Evolutionary conservation across 805 yeast genomes (phyloP), one percentile per base, ranked within the genome.

Genomic region (Brettanomyces nanus): DNA sequence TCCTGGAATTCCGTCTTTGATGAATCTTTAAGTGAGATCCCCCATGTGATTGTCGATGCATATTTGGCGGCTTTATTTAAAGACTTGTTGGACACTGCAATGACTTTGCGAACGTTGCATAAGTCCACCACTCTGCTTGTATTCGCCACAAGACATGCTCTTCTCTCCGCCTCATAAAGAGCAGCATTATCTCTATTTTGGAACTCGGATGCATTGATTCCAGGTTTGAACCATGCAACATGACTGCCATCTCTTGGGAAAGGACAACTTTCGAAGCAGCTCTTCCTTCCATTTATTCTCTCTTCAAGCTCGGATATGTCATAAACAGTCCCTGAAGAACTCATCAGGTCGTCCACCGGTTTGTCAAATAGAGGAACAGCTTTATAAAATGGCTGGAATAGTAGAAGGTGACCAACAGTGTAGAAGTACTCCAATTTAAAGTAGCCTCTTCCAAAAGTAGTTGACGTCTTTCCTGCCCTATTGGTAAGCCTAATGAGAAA

Each of bases 111-210:
- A 2, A 83, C 66, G 6, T 68, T 63, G 17, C 71, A 55, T 37
- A 89, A 45, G 51, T 86, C 85, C 6, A 89, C 49, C 11, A 82
- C 59, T 0, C 78, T 77, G 21, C 72, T 70, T 0, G 95, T 71
- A 36, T 71, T 70, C 1, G 74, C 54, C 4, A 85, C 55, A 38
- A 73, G 71, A 19, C 66, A 63, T 1, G 77, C 58, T 36, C 80
- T 66, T 41, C 97, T 65, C 43, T 79, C 78, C 30, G 72, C 71
- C 44, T 85, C 90, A 20, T 66, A 63, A n/a, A 75, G 46, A 0
- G 94, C 94, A 31, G 58, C 59, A 1, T 55, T 46, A 49, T 89
- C 96, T 17, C 65, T 49, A 6, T 51, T 46, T 1, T 62, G 57
- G 46, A 78, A 74, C 4, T 70, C 71, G 2, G 62, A 63, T 1